phyloP scores from a whole-genome alignment of 2,329 filamentous ascomycete species.

The Aspergillus thermomutatus region DNA sequence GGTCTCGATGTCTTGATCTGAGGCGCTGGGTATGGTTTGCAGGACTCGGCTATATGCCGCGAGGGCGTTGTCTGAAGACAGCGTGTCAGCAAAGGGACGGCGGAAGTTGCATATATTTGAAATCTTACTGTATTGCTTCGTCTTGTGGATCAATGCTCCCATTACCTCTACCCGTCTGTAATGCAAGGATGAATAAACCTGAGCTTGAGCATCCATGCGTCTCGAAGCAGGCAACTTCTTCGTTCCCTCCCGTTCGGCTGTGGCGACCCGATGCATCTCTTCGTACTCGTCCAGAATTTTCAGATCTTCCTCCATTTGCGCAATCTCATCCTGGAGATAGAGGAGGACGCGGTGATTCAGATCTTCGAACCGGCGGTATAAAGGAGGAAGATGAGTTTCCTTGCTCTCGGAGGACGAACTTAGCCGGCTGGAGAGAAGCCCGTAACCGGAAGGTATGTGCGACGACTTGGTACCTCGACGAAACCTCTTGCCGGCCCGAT shows the following conservation, averaged over 20 bases:
- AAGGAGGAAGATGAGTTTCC: constrained; percentile 47
- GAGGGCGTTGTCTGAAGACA: constrained; percentile 37
- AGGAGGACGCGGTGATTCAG: constrained; percentile 79
- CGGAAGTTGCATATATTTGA: neutral
- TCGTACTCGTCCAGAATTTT: constrained; percentile 63
- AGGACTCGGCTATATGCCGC: constrained; percentile 47
- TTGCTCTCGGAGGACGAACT: constrained; percentile 25
- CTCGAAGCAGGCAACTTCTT: constrained; percentile 37
- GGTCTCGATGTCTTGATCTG: constrained; percentile 44
- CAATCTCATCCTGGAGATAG: constrained; percentile 80
- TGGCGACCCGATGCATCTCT: constrained; percentile 32
- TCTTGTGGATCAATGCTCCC: constrained; percentile 54
- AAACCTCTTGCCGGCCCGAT: constrained; percentile 16
- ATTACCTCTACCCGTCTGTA: constrained; percentile 53
- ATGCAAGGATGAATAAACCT: constrained; percentile 52
- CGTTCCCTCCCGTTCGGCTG: constrained; percentile 31
- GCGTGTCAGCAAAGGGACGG: neutral
- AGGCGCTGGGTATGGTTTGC: constrained; percentile 45
- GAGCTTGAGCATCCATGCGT: constrained; percentile 43
- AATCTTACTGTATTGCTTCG: constrained; percentile 59
- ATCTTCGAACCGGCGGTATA: constrained; percentile 79
- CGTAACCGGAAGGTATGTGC: constrained; percentile 32
- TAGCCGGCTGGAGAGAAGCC: constrained; percentile 31
- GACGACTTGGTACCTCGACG: constrained; percentile 22
- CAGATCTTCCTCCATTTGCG: constrained; percentile 75